Conservation (phyloP, 1,139 yeast species). For the Hemisphaericaspora subhashii region DNA sequence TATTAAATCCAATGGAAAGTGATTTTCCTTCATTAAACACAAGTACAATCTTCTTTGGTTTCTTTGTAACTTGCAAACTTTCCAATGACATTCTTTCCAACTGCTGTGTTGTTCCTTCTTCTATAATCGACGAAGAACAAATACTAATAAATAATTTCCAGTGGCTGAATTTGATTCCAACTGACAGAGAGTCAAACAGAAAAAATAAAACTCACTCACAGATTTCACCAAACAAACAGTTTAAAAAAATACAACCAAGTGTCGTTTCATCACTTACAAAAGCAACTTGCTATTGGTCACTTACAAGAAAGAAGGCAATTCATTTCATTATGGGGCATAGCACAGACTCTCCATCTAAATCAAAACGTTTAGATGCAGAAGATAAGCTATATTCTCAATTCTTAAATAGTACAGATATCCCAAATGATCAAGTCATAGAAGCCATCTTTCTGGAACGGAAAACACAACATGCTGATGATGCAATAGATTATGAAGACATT, state of each 20-base stretch:
- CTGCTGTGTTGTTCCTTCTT: too few relatives aligned
- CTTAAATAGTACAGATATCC: constrained; percentile 23
- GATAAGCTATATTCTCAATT: constrained; percentile 20
- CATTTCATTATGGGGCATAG: constrained; percentile 6
- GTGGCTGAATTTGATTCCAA: too few relatives aligned
- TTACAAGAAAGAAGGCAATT: too few relatives aligned
- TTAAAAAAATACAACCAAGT: too few relatives aligned
- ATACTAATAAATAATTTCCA: neutral
- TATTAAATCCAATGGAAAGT: constrained; percentile 14
- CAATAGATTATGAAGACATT: constrained; percentile 93
- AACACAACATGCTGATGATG: constrained; percentile 82
- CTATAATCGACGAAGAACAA: neutral
- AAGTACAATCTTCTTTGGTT: constrained; percentile 6
- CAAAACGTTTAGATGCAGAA: constrained; percentile 4
- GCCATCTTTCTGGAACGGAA: constrained; percentile 39
- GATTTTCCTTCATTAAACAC: constrained; percentile 7
- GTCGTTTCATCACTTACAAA: too few relatives aligned
- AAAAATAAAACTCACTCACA: too few relatives aligned
- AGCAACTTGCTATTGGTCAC: too few relatives aligned
- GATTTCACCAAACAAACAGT: too few relatives aligned
- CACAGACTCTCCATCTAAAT: constrained; percentile 4
- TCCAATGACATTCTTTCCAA: constrained; percentile 8
- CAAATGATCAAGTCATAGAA: constrained; percentile 38
- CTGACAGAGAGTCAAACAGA: too few relatives aligned
- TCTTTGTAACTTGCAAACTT: constrained; percentile 3